Evolutionary conservation across 192 early-diverging fungal genomes (phyloP), one percentile per base, ranked within the genome.

Genomic region (Coemansia erecta): DNA sequence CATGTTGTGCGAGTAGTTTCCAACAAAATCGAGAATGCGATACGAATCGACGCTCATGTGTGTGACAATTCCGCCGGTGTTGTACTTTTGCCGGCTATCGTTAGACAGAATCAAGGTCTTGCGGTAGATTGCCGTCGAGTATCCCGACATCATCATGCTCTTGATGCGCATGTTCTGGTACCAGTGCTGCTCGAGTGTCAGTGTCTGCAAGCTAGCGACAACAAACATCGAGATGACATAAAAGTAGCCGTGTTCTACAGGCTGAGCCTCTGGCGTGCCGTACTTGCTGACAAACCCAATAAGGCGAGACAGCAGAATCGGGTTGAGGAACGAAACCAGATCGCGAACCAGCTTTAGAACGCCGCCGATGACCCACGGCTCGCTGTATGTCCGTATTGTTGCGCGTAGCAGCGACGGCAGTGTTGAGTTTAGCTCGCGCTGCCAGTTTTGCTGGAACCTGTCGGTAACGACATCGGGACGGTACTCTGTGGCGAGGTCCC

Each of bases 141-240:
- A 74, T 39, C 88, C 90, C 9, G 90, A 84, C 52, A 87, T 86
- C 35, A 91, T 80, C 54, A 88, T 82, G 85, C 93, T 89, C 53
- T 92, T 92, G n/a, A 87, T 86, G 14, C 83, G 77, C 63, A 91
- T 85, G 63, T 90, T 92, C 50, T 89, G 82, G 55, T 90, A 87
- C 77, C 97, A 97, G 80, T 97, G 97, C 64, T 95, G 94, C 71
- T 96, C 92, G 53, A 94, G 82, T 3, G 95, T 80, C 40, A 89
- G 73, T 1, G 92, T 92, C 70, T 98, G 94, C 6, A 83, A 62
- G 15, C 92, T 60, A 63, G 92, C 91, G 33, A 88, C 85, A 5
- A 83, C 17, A 53, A 98, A 86, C 93, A 98, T 97, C 24, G 86
- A 60, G 2, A 83, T 28, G 26, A 94, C 92, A 58, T 95, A 93